Conservation (phyloP, 2,329 filamentous ascomycete species). For the Botrytis byssoidea region DNA sequence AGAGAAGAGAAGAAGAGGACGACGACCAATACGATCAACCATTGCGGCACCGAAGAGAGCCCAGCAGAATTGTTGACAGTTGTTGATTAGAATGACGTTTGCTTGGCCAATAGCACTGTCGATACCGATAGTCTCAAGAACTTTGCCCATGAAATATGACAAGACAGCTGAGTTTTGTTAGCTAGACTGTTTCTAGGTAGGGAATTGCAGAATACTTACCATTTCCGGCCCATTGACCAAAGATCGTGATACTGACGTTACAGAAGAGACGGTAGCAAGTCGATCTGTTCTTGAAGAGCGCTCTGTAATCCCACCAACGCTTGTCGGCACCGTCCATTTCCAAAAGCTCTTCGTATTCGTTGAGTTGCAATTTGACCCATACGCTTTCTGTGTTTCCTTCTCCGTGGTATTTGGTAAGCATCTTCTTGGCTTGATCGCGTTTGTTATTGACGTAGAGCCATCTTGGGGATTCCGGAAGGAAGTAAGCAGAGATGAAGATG, state of each 20-base stretch:
- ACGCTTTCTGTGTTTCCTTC: slow-evolving; percentile 50
- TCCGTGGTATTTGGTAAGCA: slow-evolving; percentile 56
- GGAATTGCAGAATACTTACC: slow-evolving; percentile 23
- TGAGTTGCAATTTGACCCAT: slow-evolving; percentile 51
- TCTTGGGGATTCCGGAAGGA: slow-evolving; percentile 61
- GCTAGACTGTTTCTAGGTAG: neutral
- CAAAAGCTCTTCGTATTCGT: slow-evolving; percentile 50
- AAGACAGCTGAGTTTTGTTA: slow-evolving; percentile 34
- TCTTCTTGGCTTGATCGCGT: slow-evolving; percentile 50
- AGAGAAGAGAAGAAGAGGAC: slow-evolving; percentile 53
- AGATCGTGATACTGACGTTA: slow-evolving; percentile 51
- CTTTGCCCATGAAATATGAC: slow-evolving; percentile 56
- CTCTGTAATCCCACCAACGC: slow-evolving; percentile 56
- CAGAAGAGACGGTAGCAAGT: slow-evolving; percentile 51
- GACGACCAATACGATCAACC: slow-evolving; percentile 57
- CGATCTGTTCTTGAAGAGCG: slow-evolving; percentile 50
- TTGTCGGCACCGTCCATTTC: slow-evolving; percentile 52
- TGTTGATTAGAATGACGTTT: slow-evolving; percentile 55
- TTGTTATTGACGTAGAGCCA: slow-evolving; percentile 59
- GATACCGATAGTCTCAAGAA: slow-evolving; percentile 52
- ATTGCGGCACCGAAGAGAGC: slow-evolving; percentile 55
- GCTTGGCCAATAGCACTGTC: slow-evolving; percentile 48
- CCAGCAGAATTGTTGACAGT: slow-evolving; percentile 54
- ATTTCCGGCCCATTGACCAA: slow-evolving; percentile 52
- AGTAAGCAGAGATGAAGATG: slow-evolving; percentile 49